These are phyloP conservation scores for Phytophthora boehmeriae DNA, from an alignment of 352 stramenopile species.

Conservation along the genomic window DNA sequence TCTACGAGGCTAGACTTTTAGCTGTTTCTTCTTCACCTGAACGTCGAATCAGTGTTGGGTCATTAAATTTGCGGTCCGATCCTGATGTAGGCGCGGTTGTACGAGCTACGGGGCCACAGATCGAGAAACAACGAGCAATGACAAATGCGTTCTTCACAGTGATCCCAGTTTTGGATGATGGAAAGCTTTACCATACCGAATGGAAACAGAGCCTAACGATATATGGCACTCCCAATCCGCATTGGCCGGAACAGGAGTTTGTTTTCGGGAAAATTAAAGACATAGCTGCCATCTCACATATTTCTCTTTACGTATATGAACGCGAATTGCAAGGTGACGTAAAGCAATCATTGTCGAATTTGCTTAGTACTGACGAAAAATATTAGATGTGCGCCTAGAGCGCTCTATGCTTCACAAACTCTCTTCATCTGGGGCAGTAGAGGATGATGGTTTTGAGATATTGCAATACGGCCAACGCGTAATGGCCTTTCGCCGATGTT, in stretches of 20 bases:
- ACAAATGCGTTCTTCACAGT: constrained; percentile 76
- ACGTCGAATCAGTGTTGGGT: constrained; percentile 1
- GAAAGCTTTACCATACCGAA: constrained; percentile 46
- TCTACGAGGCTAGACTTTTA: constrained; percentile 50
- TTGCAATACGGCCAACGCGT: constrained; percentile 68
- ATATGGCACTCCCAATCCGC: constrained; percentile 61
- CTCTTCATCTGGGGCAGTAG: constrained; percentile 50
- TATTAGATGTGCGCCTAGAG: constrained; percentile 40
- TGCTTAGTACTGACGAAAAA: constrained; percentile 45
- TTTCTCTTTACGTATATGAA: constrained; percentile 75
- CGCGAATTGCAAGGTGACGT: constrained; percentile 51
- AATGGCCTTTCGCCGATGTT: constrained; percentile 63
- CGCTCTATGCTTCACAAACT: constrained; percentile 62
- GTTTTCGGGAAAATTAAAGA: constrained; percentile 62
- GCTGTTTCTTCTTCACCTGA: constrained; percentile 22
- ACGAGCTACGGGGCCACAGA: constrained; percentile 1
- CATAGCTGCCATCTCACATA: constrained; percentile 56
- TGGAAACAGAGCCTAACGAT: constrained; percentile 70
- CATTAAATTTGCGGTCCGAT: constrained; percentile 3
- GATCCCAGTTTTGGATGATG: constrained; percentile 55
- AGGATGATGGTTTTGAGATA: constrained; percentile 53
- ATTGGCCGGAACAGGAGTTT: constrained; percentile 70
- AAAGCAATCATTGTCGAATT: constrained; percentile 28
- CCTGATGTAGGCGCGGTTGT: constrained; percentile 2
- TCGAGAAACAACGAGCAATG: constrained; percentile 14